These are phyloP conservation scores for Micractinium sp. DNA, from an alignment of 139 green algal genomes.

Conservation along the genomic window DNA sequence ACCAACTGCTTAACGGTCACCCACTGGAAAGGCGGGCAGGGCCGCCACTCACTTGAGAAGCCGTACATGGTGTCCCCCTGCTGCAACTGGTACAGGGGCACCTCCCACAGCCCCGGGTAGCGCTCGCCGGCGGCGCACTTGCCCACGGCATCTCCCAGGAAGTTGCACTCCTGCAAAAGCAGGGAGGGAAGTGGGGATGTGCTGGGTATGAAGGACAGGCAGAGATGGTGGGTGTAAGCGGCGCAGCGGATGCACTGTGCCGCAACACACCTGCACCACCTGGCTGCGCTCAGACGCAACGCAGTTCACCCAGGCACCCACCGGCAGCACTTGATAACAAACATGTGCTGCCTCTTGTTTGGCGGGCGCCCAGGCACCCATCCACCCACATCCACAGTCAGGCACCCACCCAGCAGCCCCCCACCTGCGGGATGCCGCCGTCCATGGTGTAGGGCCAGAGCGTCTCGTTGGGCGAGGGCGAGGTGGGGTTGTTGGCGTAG, in stretches of 20 bases:
- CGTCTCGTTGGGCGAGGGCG: neutral
- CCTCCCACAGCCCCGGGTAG: slow-evolving; percentile 17
- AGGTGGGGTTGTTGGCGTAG: neutral
- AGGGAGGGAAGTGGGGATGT: neutral
- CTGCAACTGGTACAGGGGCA: slow-evolving; percentile 1
- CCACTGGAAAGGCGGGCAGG: too few species aligned
- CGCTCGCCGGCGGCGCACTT: neutral
- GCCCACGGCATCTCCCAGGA: neutral
- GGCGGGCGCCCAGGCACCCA: too few species aligned
- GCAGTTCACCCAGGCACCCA: too few species aligned
- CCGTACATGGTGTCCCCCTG: neutral
- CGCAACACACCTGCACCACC: too few species aligned
- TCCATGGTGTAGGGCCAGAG: slow-evolving; percentile 11
- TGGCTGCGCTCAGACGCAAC: too few species aligned
- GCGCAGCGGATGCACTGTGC: too few species aligned
- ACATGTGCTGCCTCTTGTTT: too few species aligned
- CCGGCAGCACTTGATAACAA: too few species aligned
- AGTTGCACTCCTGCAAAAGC: slow-evolving; percentile 12
- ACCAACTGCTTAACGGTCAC: neutral
- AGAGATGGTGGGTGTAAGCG: neutral
- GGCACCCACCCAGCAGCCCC: neutral
- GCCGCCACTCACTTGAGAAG: neutral
- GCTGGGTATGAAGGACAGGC: neutral
- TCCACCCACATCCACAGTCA: too few species aligned
- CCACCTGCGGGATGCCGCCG: neutral